A percentile compares a stretch with the other conserved stretches of the same genome.
phyloP scores from a whole-genome alignment of 495 filamentous ascomycete species.

The Tuber umbilicatum region DNA sequence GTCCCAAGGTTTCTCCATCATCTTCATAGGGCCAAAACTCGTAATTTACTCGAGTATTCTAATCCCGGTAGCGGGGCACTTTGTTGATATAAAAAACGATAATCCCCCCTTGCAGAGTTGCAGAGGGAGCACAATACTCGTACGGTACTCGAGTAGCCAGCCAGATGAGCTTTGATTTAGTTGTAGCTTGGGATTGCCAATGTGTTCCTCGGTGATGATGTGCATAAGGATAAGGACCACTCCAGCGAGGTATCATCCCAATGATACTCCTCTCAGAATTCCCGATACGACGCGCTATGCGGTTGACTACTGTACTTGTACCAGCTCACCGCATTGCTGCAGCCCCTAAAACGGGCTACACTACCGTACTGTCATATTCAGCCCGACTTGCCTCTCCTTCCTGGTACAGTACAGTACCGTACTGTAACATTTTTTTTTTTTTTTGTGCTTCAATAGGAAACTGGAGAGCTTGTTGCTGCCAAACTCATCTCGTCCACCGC shows the following conservation, averaged over 20 bases:
- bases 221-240: neutral
- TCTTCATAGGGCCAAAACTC: neutral
- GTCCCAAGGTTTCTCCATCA: neutral
- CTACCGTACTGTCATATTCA: neutral
- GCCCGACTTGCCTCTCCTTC: neutral
- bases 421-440: no score
- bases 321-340: neutral
- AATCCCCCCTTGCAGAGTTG: neutral
- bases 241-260: neutral
- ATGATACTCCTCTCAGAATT: neutral
- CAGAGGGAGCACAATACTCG: neutral
- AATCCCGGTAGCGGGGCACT: neutral
- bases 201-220: neutral
- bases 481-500: neutral
- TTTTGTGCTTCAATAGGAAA: neutral
- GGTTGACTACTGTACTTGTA: neutral
- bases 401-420: no score
- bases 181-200: neutral
- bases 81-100: neutral
- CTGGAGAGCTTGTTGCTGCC: neutral
- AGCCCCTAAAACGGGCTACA: neutral
- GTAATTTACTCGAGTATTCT: no score
- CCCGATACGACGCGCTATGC: neutral
- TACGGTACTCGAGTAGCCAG: no score
- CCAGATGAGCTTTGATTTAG: neutral